Conservation (phyloP, 202 grass and related monocot genomes). For the Musa balbisiana region DNA sequence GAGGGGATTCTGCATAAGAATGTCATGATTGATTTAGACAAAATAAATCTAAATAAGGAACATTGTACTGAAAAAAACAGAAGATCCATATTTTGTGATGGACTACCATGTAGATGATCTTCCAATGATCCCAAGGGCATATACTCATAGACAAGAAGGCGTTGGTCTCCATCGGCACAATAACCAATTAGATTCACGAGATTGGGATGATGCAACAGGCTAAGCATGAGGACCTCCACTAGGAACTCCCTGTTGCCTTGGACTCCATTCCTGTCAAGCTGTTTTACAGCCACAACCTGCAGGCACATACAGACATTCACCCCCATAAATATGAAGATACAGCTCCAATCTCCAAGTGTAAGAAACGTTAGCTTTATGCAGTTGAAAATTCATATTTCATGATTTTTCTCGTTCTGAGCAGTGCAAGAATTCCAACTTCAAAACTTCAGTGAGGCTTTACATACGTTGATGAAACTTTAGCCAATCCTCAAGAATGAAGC, state of each 20-base stretch:
- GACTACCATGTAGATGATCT: slow-evolving; percentile 61
- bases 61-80: neutral
- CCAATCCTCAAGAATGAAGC: neutral
- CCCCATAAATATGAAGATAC: neutral
- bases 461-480: neutral
- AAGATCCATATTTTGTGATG: slow-evolving; percentile 14
- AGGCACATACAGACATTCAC: slow-evolving; percentile 17
- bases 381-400: too few species aligned
- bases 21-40: too few species aligned
- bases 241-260: slow-evolving; percentile 96
- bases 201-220: slow-evolving; percentile 78
- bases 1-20: too few species aligned
- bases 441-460: neutral
- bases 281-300: slow-evolving; percentile 89
- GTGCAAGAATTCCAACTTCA: neutral
- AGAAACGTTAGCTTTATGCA: too few species aligned
- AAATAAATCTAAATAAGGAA: neutral
- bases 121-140: slow-evolving; percentile 90
- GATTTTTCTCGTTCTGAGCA: neutral
- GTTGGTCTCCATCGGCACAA: slow-evolving; percentile 89
- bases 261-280: slow-evolving; percentile 84
- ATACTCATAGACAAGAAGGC: slow-evolving; percentile 93
- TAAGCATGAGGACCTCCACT: slow-evolving; percentile 96
- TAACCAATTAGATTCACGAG: slow-evolving; percentile 92
- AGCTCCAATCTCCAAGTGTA: neutral